These are phyloP conservation scores for Rhizophagus sp. DNA, from an alignment of 192 early-diverging fungal genomes.

Conservation along the genomic window DNA sequence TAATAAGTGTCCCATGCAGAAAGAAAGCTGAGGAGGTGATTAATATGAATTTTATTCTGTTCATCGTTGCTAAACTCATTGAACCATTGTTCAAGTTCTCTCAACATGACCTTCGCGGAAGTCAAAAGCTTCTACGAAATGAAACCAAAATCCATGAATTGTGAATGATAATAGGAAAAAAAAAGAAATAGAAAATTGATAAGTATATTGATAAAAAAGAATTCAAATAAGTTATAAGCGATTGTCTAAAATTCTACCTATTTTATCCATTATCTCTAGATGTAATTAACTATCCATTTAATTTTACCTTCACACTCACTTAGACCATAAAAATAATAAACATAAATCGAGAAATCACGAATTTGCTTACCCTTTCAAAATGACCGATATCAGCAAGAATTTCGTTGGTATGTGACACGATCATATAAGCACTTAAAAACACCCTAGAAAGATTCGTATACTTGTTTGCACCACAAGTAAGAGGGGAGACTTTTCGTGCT, in stretches of 20 bases:
- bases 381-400: slow-evolving; percentile 54
- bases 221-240: too few relatives aligned
- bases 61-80: slow-evolving; percentile 18
- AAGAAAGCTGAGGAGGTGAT: slow-evolving; percentile 39
- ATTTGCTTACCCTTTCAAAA: slow-evolving; percentile 54
- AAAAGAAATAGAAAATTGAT: not conserved
- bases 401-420: slow-evolving; percentile 62
- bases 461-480: slow-evolving; percentile 12
- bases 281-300: too few relatives aligned
- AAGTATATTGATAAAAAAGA: not conserved
- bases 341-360: not conserved
- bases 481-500: slow-evolving; percentile 23
- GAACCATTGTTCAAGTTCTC: slow-evolving; percentile 42
- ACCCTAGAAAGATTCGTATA: slow-evolving; percentile 63
- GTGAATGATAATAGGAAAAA: too few relatives aligned
- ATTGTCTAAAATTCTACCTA: not conserved
- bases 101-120: slow-evolving; percentile 38
- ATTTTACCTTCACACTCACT: too few relatives aligned
- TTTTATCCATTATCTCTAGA: not conserved
- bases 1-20: slow-evolving; percentile 56
- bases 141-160: not conserved
- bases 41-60: slow-evolving; percentile 20
- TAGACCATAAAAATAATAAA: too few relatives aligned
- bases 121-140: slow-evolving; percentile 35
- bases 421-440: slow-evolving; percentile 73